Evolutionary conservation across 1,284 basidiomycete species (phyloP), one percentile per base, ranked within the genome.

Genomic region (Xerocomus minutiporus): DNA sequence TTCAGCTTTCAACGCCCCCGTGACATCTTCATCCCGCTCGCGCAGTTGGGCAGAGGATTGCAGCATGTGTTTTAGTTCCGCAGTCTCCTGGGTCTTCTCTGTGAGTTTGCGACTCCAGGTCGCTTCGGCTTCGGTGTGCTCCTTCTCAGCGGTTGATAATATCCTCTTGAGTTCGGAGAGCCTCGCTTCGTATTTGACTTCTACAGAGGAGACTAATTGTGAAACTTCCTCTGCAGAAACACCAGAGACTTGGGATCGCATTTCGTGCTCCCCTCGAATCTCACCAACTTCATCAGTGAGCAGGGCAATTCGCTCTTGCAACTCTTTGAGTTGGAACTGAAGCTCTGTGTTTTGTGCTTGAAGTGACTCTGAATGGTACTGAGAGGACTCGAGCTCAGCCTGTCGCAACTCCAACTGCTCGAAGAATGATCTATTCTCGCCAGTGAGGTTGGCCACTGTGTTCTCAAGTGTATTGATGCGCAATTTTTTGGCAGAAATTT

Each of bases 381-480:
- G 83, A 1, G 85, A 82, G 0, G 88, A 86, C 71, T 97, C 94
- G 13, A 89, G 70, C 63, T 97, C 93, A 12, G 89, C 91, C 66
- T 95, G 91, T 26, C 89, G 85, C 40, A 88, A 63, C 70, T 97
- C 91, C 5, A 92, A 75, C 54, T 88, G 83, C 57, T 93, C 89
- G 64, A 96, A 97, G 52, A 92, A 79, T 15, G 75, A 67, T 59
- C 84, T 84, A 60, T 93, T 93, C 64, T 92, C 88, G 26, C 74
- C 68, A 8, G 81, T 79, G 12, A 94, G 75, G 26, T 77, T 81
- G 56, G 81, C 79, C 17, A 92, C 75, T 1, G 83, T 85, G 34
- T 74, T 73, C 64, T 95, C 89, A 29, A 97, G 78, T 5, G 80
- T 73, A 2, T 78, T 70, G 44, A 95, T 86, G 42, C 84, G 84